Evolutionary conservation across 1,284 basidiomycete species (phyloP).

Genomic region (Meira nashicola): DNA sequence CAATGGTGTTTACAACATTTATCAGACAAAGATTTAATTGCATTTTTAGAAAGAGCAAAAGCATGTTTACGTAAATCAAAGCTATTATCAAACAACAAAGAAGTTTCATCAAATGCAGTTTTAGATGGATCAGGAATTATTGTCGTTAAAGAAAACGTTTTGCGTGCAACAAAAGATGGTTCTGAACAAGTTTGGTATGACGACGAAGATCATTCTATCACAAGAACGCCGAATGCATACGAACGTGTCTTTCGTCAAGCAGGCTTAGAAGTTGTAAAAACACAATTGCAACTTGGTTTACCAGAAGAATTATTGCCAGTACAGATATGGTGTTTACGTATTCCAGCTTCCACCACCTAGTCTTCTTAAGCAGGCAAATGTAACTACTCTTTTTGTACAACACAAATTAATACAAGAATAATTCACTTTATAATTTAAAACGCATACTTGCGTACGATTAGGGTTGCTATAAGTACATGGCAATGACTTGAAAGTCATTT

Average conservation of each 20-base stretch:
- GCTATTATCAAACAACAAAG: background rate
- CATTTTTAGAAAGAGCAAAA: slow-evolving; percentile 39
- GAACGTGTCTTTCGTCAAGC: slow-evolving; percentile 47
- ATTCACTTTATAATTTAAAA: too few species aligned
- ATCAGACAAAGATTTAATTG: slow-evolving; percentile 44
- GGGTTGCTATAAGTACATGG: too few species aligned
- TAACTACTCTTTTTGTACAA: too few species aligned
- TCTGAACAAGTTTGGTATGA: slow-evolving; percentile 48
- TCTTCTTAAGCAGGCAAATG: too few species aligned
- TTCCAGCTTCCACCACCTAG: too few species aligned
- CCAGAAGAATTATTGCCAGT: slow-evolving; percentile 50
- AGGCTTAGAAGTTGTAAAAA: slow-evolving; percentile 39
- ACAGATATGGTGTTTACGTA: slow-evolving; percentile 35
- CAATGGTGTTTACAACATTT: slow-evolving; percentile 52
- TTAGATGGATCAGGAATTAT: slow-evolving; percentile 32
- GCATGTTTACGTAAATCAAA: slow-evolving; percentile 24
- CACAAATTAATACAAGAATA: too few species aligned
- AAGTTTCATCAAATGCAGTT: background rate
- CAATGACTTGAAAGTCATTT: too few species aligned
- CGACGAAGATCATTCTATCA: slow-evolving; percentile 50
- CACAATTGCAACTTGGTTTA: slow-evolving; percentile 44
- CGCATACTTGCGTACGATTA: too few species aligned
- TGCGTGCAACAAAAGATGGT: slow-evolving; percentile 42
- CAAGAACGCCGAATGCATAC: slow-evolving; percentile 43
- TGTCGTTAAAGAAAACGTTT: slow-evolving; percentile 51